Evolutionary conservation across 257 asterid genomes (phyloP), one percentile per base, ranked within the genome.

Genomic region (Oldenlandia corymbosa): DNA sequence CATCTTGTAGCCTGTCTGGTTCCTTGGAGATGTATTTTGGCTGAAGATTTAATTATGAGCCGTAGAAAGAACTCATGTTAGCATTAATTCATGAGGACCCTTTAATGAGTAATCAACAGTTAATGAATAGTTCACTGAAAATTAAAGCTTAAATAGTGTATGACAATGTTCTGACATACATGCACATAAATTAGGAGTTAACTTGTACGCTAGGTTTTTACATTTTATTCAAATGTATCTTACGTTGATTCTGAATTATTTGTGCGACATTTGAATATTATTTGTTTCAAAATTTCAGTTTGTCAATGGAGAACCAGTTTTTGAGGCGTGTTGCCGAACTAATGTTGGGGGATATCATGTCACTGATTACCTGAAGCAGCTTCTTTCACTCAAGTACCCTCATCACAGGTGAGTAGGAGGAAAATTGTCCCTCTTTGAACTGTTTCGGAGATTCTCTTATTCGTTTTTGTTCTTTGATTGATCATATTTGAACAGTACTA

Each of bases 271-370:
- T 20, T 7, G 28, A 56, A 23, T 56, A 54, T 18, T 4, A 60
- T 60, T 39, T 45, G 55, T 62, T 62, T 62, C 28, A 28, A 55
- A 24, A 58, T 80, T 78, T 59, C 89, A 93, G 99, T 87, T 93
- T 81, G 53, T 87, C 65, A 81, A 84, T 67, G 99, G 99, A 72
- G 99, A 93, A 73, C 99, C 97, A 49, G 87, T 87, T 60, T 93
- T 79, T 64, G 97, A 85, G 77, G 99, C 95, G 39, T 81, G 90
- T 76, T 84, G 95, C 85, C 88, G 99, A 67, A 84, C 94, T 68
- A 93, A 93, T 73, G 81, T 87, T 74, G 99, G 99, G 77, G 99
- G 99, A 78, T 93, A 87, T 79, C 95, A 93, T 63, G 79, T 93
- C 66, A 85, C 99, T 51, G 94, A 93, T 81, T 90, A 87, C 81